phyloP scores from a whole-genome alignment of 495 filamentous ascomycete species.

The Bryoglossum gracile region DNA sequence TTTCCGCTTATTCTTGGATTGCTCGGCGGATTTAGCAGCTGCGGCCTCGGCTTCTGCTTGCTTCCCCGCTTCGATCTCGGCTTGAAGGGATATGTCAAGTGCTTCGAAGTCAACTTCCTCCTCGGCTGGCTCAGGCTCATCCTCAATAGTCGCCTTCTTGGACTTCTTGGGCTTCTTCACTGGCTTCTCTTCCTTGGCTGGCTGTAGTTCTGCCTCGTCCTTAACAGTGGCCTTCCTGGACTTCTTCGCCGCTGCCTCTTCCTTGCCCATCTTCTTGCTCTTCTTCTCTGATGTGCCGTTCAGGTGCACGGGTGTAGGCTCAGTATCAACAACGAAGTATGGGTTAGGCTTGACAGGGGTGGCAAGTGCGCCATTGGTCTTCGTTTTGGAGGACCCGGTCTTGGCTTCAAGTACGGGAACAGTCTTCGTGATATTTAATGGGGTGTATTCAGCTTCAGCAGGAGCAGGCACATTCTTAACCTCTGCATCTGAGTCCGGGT shows the following conservation, averaged over 20 bases:
- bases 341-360: slow-evolving; percentile 13
- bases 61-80: slow-evolving; percentile 15
- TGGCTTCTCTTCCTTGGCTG: background rate
- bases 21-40: slow-evolving; percentile 1
- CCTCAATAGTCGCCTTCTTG: background rate
- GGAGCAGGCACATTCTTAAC: slow-evolving; percentile 2
- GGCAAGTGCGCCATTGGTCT: background rate
- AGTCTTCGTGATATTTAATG: slow-evolving; percentile 14
- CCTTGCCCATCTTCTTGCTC: slow-evolving; percentile 6
- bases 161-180: slow-evolving; percentile 15
- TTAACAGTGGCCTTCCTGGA: too few species aligned
- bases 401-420: background rate
- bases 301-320: slow-evolving; percentile 16
- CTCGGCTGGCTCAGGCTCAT: background rate
- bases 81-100: slow-evolving; percentile 16
- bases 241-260: slow-evolving; percentile 8
- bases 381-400: background rate
- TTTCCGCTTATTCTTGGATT: slow-evolving; percentile 7
- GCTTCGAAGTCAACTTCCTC: slow-evolving; percentile 19
- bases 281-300: slow-evolving; percentile 6
- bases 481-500: background rate
- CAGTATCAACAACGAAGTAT: slow-evolving; percentile 19
- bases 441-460: slow-evolving; percentile 3
- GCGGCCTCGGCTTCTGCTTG: slow-evolving; percentile 5
- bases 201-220: too few species aligned